Evolutionary conservation across 805 yeast genomes (phyloP), one percentile per base, ranked within the genome.

Genomic region (Metschnikowia hibisci): DNA sequence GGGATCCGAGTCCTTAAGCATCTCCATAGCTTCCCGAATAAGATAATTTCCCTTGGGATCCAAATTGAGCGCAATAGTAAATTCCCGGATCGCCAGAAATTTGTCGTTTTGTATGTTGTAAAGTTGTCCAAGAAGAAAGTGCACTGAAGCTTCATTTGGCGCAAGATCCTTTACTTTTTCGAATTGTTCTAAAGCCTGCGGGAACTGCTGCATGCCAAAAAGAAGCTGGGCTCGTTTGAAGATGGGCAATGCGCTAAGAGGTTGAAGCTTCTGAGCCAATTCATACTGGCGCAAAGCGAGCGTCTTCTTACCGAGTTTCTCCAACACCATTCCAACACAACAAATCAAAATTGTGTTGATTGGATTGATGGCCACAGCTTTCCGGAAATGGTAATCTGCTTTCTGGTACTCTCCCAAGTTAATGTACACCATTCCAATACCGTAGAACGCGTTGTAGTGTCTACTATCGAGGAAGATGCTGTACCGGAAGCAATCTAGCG

Each of bases 71-170:
- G 99, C 97, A 34, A 83, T 77, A 0, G 98, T 91, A 52, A 87
- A 87, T 55, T 87, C 91, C 52, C 79, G 80, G 22, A 91, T 76
- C 1, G 99, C 98, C 50, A 76, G 81, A 52, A 78, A 80, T 54
- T 81, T 83, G 47, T 86, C 80, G 23, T 82, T 82, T 50, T 84
- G 78, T 25, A 83, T 76, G 54, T 82, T 86, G 73, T 89, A 88
- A 42, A 90, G 72, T 56, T 88, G 88, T 9, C 97, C 99, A 35
- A 93, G 69, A 32, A 90, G 66, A 62, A 85, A 88, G 62, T 91
- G 98, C 22, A 91, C 96, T 41, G 87, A 82, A 0, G 96, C 95
- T 60, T 91, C 98, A 61, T 91, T 95, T 0, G 99, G 97, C 0
- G 95, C 96, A 42, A 87, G 64, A 22, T 78, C 76, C 50, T 77